These are phyloP conservation scores for Wolfiporia cocos DNA, from an alignment of 1,284 basidiomycete species.

Conservation along the genomic window DNA sequence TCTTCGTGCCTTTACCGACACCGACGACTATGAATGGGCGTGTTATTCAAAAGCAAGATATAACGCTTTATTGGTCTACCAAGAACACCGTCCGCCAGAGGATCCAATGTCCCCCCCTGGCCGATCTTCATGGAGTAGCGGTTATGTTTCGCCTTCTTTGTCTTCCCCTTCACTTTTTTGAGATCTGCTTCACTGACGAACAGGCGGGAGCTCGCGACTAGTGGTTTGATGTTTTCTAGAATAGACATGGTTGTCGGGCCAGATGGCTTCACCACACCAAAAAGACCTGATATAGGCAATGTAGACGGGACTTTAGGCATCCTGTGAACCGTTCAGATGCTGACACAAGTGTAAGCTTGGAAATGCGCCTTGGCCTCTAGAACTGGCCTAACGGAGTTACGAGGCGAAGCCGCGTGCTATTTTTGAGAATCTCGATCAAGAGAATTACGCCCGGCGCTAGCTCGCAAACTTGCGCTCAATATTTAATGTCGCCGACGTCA, in stretches of 20 bases:
- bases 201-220: slow-evolving; percentile 74
- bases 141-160: slow-evolving; percentile 28
- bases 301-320: slow-evolving; percentile 64
- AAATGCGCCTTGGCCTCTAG: no score
- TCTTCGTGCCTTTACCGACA: slow-evolving; percentile 88
- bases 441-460: no score
- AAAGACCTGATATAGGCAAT: slow-evolving; percentile 73
- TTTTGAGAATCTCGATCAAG: no score
- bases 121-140: slow-evolving; percentile 69
- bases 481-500: not conserved
- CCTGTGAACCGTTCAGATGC: no score
- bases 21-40: slow-evolving; percentile 67
- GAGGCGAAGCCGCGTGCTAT: no score
- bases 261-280: slow-evolving; percentile 82
- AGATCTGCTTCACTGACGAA: slow-evolving; percentile 65
- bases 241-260: slow-evolving; percentile 90
- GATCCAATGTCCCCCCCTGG: slow-evolving; percentile 94
- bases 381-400: no score
- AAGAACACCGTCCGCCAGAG: slow-evolving; percentile 90
- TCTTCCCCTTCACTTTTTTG: slow-evolving; percentile 35
- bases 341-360: no score
- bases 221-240: slow-evolving; percentile 80
- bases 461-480: not conserved
- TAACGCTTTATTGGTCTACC: slow-evolving; percentile 46
- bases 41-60: slow-evolving; percentile 6